Evolutionary conservation across 2,329 filamentous ascomycete genomes (phyloP), one percentile per base, ranked within the genome.

Genomic region (Fusarium paranaense): DNA sequence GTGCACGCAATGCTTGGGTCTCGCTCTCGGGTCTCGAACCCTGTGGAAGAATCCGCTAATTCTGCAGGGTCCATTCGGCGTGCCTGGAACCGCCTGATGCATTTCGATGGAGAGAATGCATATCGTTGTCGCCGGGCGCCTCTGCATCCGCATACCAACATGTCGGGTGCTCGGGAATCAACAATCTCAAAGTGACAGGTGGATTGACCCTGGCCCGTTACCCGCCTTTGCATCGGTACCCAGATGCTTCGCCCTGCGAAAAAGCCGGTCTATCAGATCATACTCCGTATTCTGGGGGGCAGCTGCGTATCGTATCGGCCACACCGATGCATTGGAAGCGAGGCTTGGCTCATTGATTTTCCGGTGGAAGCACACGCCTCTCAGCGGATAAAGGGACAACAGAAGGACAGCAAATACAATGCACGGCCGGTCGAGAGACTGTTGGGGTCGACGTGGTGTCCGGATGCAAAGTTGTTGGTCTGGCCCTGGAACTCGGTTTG

Each of bases 301-400:
- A 14, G 18, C 18, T 40, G 20, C 14, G 22, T n/a, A 22, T 16
- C 47, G 42, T 37, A 52, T 62, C 66, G 72, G 72, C 22, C 59
- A 57, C 25, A 57, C 72, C 72, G 72, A 64, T 64, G 54, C 70
- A 57, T 57, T 62, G 25, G 33, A 32, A 9, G 33, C 25, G 22
- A 45, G 56, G 40, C 69, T 67, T 75, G 72, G 72, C 72, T 62
- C 50, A 69, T 74, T 67, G 72, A 75, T 63, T 70, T 74, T 74
- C 50, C 32, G 38, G 22, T 11, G n/a, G 32, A 40, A 63, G 27
- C 35, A 35, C 27, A 16, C 32, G 37, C 52, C 16, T 18, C 30
- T 16, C 57, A 10, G 38, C 32, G 22, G 67, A 69, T 54, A 71
- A 57, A 65, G 50, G 47, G 20, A n/a, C n/a, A n/a, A 9, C 11